These are phyloP conservation scores for Xylaria sp. DNA, from an alignment of 495 filamentous ascomycete genomes.

Conservation along the genomic window DNA sequence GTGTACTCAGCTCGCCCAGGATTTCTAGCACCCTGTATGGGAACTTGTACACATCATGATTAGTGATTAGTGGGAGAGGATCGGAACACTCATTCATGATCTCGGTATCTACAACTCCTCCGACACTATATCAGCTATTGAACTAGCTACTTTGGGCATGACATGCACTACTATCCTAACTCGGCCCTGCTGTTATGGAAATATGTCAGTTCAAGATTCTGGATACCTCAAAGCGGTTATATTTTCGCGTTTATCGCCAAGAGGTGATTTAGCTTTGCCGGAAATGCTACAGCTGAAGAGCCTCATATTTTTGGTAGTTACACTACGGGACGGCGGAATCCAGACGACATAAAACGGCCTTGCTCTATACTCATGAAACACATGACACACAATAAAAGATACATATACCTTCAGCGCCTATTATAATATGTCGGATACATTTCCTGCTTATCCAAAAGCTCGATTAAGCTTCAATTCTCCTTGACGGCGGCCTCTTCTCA, in stretches of 20 bases:
- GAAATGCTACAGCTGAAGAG: not conserved
- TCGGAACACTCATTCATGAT: slow-evolving; percentile 13
- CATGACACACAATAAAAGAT: not conserved
- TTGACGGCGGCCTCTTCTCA: not conserved
- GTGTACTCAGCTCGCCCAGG: slow-evolving; percentile 19
- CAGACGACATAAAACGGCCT: not conserved
- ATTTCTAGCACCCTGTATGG: not conserved
- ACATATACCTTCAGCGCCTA: not conserved
- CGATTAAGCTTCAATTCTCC: too few relatives aligned
- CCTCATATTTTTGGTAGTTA: not conserved
- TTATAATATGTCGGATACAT: not conserved
- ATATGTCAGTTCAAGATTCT: not conserved
- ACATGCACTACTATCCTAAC: not conserved
- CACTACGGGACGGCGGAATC: not conserved
- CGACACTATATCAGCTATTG: not conserved
- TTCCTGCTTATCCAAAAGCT: not conserved
- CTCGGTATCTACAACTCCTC: not conserved
- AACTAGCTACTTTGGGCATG: not conserved
- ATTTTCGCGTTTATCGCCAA: not conserved
- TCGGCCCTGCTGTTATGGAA: not conserved
- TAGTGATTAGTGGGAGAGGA: not conserved
- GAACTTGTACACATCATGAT: not conserved
- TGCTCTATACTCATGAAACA: not conserved
- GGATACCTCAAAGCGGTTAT: not conserved
- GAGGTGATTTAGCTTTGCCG: not conserved